Evolutionary conservation across 1,284 basidiomycete genomes (phyloP).

Genomic region (Ganoderma sinense): DNA sequence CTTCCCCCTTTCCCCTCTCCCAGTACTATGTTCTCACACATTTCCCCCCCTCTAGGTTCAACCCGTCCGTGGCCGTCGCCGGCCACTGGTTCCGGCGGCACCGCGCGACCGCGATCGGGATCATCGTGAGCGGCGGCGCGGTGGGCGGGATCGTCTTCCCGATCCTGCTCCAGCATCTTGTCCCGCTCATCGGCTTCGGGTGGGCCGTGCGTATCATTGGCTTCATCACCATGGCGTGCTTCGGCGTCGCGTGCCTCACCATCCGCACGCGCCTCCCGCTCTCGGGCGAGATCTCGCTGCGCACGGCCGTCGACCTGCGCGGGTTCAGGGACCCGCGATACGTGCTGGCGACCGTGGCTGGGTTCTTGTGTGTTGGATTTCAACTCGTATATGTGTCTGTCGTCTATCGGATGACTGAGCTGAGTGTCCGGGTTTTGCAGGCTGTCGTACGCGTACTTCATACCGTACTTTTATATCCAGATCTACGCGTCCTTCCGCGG

Average conservation of each 20-base stretch:
- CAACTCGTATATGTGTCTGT: neutral
- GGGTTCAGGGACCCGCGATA: constrained; percentile 44
- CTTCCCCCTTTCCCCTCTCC: too few species aligned
- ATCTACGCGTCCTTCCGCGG: constrained; percentile 31
- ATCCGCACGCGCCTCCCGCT: constrained; percentile 25
- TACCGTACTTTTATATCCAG: constrained; percentile 47
- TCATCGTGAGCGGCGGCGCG: constrained; percentile 35
- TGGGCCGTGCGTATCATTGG: constrained; percentile 57
- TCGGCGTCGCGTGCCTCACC: constrained; percentile 38
- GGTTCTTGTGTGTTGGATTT: constrained; percentile 43
- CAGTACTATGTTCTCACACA: too few species aligned
- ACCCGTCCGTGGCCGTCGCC: constrained; percentile 27
- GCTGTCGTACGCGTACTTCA: constrained; percentile 43
- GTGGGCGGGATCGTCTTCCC: constrained; percentile 73
- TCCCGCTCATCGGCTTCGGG: constrained; percentile 60
- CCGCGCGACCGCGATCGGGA: constrained; percentile 37
- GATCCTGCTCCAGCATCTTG: constrained; percentile 65
- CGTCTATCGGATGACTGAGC: too few species aligned
- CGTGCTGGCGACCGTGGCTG: constrained; percentile 36
- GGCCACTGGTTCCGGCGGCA: constrained; percentile 46
- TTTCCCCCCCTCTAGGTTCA: too few species aligned
- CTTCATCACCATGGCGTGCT: constrained; percentile 42
- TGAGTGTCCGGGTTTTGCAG: neutral
- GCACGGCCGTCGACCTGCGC: constrained; percentile 37
- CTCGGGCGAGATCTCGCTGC: constrained; percentile 24